Evolutionary conservation across 495 filamentous ascomycete species (phyloP), one percentile per base, ranked within the genome.

Genomic region (Chaetomium cochliodes): DNA sequence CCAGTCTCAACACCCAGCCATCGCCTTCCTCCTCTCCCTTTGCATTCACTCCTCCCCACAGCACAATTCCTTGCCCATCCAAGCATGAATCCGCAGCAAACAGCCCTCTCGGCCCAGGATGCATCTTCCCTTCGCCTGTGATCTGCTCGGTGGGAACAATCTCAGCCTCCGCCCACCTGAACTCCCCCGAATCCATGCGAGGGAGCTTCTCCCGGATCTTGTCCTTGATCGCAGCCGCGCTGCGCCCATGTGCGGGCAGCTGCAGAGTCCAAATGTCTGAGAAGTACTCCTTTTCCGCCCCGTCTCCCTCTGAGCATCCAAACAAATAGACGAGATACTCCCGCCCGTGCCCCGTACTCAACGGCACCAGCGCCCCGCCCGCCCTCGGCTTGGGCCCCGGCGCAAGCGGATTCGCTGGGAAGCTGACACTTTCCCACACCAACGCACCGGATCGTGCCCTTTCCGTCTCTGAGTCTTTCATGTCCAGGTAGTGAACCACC

Each of bases 241-340:
- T 82, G 33, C 75, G 66, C 41, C 71, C 67, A n/a, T 69, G 67
- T 8, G 80, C 74, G 0, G 81, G 82, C 26, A 83, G 66, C 65
- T 85, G 84, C 60, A 84, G 79, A 7, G 80, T 76, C 81, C 80
- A 85, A 20, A 81, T 75, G 58, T 84, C 83, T 57, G 71, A 74
- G 67, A 70, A 77, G 15, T 52, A 70, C n/a, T 57, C 41, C 28
- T 59, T 26, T 22, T 39, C 50, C 0, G 13, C 37, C 15, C 55
- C 28, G 42, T 20, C 47, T 11, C 46, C 37, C 41, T 50, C 47
- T 60, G 63, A 56, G 70, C 73, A 64, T 2, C 83, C 83, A 33
- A 85, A 75, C 68, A 85, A 73, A 70, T 83, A 85, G 0, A 84
- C 66, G 8, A 86, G 75, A 65, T 84, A 86, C 20, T 77, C 69